Evolutionary conservation across 1,139 yeast genomes (phyloP), one percentile per base, ranked within the genome.

Genomic region (Kodamaea sp.): DNA sequence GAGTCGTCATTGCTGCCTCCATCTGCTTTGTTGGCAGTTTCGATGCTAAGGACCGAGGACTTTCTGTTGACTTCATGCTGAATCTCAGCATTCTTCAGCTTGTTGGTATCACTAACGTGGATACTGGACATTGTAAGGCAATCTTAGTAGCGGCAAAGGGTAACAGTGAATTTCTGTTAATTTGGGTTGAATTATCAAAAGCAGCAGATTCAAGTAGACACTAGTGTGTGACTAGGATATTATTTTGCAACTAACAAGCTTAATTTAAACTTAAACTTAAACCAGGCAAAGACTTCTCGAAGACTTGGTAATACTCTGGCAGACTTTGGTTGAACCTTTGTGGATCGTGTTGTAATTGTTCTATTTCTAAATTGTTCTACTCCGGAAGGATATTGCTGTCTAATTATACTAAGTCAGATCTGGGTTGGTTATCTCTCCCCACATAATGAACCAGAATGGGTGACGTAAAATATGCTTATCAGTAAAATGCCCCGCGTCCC

Each of bases 51-150:
- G 15, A 33, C 37, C n/a, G 37, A 33, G 6, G 36, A 26, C 29
- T 37, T 37, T 13, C 40, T 36, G 22, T 33, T 30, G 21, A 37
- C 40, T 22, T 37, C 35, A 9, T 23, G 37, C 18, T 25, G 16
- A 10, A 33, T 22, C 2, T 24, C 39, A 7, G 27, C 9, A 9
- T 21, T 24, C 14, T 35, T 35, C 15, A 19, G 30, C 9, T 29
- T 33, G 15, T 29, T 24, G 13, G 28, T 31, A n/a, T 22, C 18
- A 22, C 21, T 28, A 21, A 22, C 22, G 14, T 6, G 12, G n/a
- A 15, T n/a, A 12, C n/a, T 24, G 24, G 19, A 5, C 15, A 15
- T 13, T 7, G 20, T 19, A 19, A 19, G 21, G 21, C 21, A 19
- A 19, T 19, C 9, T n/a, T n/a, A n/a, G n/a, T n/a, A n/a, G n/a